phyloP scores from a whole-genome alignment of 371 early-diverging fungal genomes.

The Thermomucor indicae-seudaticae region DNA sequence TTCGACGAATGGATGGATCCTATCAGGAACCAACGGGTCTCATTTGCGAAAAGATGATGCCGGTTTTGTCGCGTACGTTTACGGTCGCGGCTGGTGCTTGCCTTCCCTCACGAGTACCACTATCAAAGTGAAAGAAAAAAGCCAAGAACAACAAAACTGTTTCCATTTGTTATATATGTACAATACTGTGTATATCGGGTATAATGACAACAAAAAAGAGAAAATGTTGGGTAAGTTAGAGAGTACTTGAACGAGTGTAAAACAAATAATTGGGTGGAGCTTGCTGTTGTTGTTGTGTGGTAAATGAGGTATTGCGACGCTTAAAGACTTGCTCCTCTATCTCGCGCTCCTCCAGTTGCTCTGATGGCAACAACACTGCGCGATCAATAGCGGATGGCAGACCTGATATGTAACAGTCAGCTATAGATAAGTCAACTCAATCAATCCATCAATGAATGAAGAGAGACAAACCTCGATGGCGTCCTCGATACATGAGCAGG shows the following conservation, averaged over 20 bases:
- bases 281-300: conserved; percentile 1
- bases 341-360: conserved; percentile 15
- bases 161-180: not conserved
- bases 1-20: no score
- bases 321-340: conserved; percentile 11
- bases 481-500: conserved; percentile 43
- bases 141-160: not conserved
- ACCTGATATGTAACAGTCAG: conserved; percentile 11
- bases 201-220: not conserved
- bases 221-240: not conserved
- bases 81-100: no score
- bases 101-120: no score
- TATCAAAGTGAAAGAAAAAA: not conserved
- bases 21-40: no score
- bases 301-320: conserved; percentile 16
- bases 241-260: conserved; percentile 15
- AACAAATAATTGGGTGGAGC: conserved; percentile 5
- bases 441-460: not conserved
- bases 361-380: conserved; percentile 41
- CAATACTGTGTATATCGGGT: not conserved
- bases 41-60: no score
- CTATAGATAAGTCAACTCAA: not conserved
- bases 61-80: no score
- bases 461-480: conserved; percentile 35
- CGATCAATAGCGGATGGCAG: conserved; percentile 44